Conservation (phyloP, 371 early-diverging fungal genomes). For the Thermomucor indicae-seudaticae region DNA sequence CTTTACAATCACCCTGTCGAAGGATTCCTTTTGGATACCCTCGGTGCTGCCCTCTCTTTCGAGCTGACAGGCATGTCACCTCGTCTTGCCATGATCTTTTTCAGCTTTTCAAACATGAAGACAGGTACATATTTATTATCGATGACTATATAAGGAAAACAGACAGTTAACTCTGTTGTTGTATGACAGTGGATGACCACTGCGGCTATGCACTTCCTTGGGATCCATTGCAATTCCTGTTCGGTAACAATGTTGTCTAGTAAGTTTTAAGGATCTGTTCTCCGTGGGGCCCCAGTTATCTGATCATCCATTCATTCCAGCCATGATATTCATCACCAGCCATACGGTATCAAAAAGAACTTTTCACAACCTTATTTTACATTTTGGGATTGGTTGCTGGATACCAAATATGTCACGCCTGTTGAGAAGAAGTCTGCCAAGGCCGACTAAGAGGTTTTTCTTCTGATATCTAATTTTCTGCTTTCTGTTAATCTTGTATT, state of each 20-base stretch:
- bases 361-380: slow-evolving; percentile 74
- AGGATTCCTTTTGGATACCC: slow-evolving; percentile 71
- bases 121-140: slow-evolving; percentile 43
- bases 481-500: too few species aligned
- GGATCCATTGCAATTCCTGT: slow-evolving; percentile 62
- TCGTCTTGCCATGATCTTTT: slow-evolving; percentile 62
- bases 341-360: slow-evolving; percentile 63
- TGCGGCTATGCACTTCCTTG: slow-evolving; percentile 81
- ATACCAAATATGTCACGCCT: slow-evolving; percentile 11
- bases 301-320: slow-evolving; percentile 19
- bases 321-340: slow-evolving; percentile 68
- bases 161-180: neutral
- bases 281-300: neutral
- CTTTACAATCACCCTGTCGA: slow-evolving; percentile 81
- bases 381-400: slow-evolving; percentile 61
- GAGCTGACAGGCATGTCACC: slow-evolving; percentile 70
- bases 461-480: too few species aligned
- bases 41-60: slow-evolving; percentile 63
- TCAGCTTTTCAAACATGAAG: slow-evolving; percentile 72
- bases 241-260: slow-evolving; percentile 72
- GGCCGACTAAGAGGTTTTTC: neutral
- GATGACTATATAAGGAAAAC: neutral
- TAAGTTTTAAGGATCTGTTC: slow-evolving; percentile 25
- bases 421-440: slow-evolving; percentile 3
- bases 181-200: slow-evolving; percentile 67